Evolutionary conservation across 228 moss, liverwort and hornwort genomes (phyloP), one percentile per base, ranked within the genome.

Genomic region (Sphagnum fallax): DNA sequence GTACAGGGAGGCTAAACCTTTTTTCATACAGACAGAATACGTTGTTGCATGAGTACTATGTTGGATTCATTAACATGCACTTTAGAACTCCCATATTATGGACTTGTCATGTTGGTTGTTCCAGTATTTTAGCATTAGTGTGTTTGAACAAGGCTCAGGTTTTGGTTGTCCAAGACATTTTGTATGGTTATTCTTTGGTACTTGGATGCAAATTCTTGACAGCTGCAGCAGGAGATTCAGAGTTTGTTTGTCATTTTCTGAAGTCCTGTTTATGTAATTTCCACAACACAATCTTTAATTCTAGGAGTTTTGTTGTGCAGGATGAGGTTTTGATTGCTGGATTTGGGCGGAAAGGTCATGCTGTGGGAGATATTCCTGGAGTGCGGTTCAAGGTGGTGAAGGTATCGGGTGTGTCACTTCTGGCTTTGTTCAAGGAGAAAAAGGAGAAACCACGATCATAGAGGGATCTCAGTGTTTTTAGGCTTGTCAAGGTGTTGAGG

Each of bases 361-460:
- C 85, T 10, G 85, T 86, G 16, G 85, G 82, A 82, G 85, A 86
- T 63, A 86, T 86, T 77, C 85, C 85, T 18, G 82, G 82, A 64
- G 85, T 86, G 4, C 82, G 85, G 53, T 86, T 86, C 62, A 86
- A 86, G 73, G 85, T 86, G 72, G 85, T 86, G 82, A 86, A 86
- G 80, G 85, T 86, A 62, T 86, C 85, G 50, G 85, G 85, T 52
- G 85, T 86, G 32, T 86, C 85, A 48, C 75, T 86, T 16, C 79
- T 86, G n/a, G 85, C 85, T 14, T 79, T 86, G 32, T 86, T 86
- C 73, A 86, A 86, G 77, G 85, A 86, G 79, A 86, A 86, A 75
- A 86, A 86, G 71, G 85, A 86, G 76, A 86, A 86, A 71, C 85
- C 85, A 58, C 82, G 82, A 51, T 86, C 85, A 1, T 86, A 86